These are phyloP conservation scores for Pluteus cervinus DNA, from an alignment of 768 basidiomycete genomes.

Conservation along the genomic window DNA sequence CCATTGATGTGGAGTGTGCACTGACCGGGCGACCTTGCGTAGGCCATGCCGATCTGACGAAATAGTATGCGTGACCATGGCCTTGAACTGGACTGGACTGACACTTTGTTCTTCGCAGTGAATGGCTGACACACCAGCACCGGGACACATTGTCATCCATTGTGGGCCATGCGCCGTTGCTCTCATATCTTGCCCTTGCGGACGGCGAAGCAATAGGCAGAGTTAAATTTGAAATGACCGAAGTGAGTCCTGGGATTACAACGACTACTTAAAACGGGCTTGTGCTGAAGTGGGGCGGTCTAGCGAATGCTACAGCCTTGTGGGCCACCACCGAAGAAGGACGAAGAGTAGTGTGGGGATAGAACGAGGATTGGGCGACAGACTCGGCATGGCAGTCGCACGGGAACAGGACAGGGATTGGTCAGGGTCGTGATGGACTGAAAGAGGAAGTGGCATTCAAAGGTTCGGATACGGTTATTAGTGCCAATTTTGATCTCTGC, in stretches of 20 bases:
- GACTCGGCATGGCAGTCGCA: not conserved
- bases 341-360: no score
- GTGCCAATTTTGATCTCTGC: no score
- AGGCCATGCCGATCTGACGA: constrained; percentile 96
- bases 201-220: constrained; percentile 92
- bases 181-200: constrained; percentile 86
- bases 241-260: constrained; percentile 1
- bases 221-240: constrained; percentile 7
- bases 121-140: constrained; percentile 97
- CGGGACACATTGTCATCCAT: constrained; percentile 93
- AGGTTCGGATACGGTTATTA: no score
- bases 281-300: constrained; percentile 1
- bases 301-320: constrained; percentile 95
- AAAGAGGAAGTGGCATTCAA: no score
- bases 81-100: constrained; percentile 8
- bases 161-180: constrained; percentile 81
- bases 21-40: constrained; percentile 8
- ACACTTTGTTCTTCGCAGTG: constrained; percentile 42
- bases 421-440: no score
- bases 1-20: constrained; percentile 1
- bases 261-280: not conserved
- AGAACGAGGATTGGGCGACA: constrained; percentile 55
- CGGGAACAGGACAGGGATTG: not conserved
- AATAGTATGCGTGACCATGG: constrained; percentile 61
- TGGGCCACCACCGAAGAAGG: constrained; percentile 86